Conservation (phyloP, 495 filamentous ascomycete species). For the Penicillium fimorum region DNA sequence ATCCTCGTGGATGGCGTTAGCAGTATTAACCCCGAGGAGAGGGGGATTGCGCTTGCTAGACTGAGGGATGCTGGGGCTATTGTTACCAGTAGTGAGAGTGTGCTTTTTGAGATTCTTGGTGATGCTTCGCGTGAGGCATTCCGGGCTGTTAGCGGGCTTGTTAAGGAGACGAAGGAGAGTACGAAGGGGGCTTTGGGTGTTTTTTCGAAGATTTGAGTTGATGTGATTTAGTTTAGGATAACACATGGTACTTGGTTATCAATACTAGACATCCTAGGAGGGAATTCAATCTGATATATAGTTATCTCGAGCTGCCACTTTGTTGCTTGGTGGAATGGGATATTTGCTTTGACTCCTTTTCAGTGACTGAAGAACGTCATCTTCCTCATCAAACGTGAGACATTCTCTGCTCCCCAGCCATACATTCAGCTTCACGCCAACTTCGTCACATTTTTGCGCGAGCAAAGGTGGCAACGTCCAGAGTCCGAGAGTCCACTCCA, state of each 20-base stretch:
- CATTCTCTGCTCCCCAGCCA: not conserved
- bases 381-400: constrained; percentile 1
- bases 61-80: constrained; percentile 72
- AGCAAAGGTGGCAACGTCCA: constrained; percentile 1
- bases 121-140: constrained; percentile 76
- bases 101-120: constrained; percentile 88
- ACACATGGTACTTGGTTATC: not conserved
- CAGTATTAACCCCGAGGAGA: constrained; percentile 78
- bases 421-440: constrained; percentile 1
- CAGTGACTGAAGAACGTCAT: constrained; percentile 4
- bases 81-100: constrained; percentile 87
- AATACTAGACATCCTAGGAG: not conserved
- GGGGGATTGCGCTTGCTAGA: constrained; percentile 72
- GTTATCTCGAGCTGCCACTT: not conserved
- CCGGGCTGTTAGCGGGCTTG: constrained; percentile 64
- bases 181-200: constrained; percentile 64
- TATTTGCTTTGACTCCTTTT: constrained; percentile 5
- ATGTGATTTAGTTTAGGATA: too few species aligned
- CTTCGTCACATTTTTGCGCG: not conserved
- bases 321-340: not conserved
- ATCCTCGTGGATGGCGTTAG: constrained; percentile 89
- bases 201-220: constrained; percentile 62
- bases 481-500: not conserved
- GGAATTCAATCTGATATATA: not conserved
- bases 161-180: constrained; percentile 70